Evolutionary conservation across 495 filamentous ascomycete species (phyloP), one percentile per base, ranked within the genome.

Genomic region (Aspergillus coremiiformis): DNA sequence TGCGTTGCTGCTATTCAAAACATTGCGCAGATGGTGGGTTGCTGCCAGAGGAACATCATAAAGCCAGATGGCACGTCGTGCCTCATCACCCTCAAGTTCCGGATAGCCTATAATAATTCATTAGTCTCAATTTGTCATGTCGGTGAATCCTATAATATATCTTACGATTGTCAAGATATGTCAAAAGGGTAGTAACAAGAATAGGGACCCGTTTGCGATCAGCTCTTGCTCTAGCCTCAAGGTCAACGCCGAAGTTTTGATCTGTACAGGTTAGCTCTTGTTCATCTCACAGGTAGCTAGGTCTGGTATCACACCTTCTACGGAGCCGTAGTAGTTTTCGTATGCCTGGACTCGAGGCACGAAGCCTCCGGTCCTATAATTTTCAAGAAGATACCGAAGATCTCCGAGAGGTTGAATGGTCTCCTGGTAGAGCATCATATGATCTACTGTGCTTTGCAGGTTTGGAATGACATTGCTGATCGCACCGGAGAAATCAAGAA

Each of bases 371-470:
- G 93, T 99, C 30, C 93, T 84, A 65, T 99, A 97, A 65, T 91
- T 96, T 72, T 97, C 94, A n/a, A 99, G 76, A 49, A 99, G 77
- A 61, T 97, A 99, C 60, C 94, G 79, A 54, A 97, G 73, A 71
- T 99, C 93, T 27, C 90, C 90, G 14, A 83, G 62, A 9, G 93
- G 93, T 64, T 96, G 94, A 22, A 99, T 87, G 2, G 93, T 97
- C 74, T 99, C 93, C 71, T 99, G 94, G 66, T 94, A 97, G 21
- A 97, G 77, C 84, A 96, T 89, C 93, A 99, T 96, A 60, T 91
- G 87, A 68, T 97, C 94, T 14, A 97, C 90, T 1, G 89, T 88
- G 53, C 92, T 89, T 63, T 97, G 94, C 44, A 99, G 71, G 59
- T 86, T 93, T 14, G 93, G 94, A 59, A 99, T 97, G 58, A 96